Evolutionary conservation across 805 yeast species (phyloP), one percentile per base, ranked within the genome.

Genomic region (Blastobotrys peoriensis): DNA sequence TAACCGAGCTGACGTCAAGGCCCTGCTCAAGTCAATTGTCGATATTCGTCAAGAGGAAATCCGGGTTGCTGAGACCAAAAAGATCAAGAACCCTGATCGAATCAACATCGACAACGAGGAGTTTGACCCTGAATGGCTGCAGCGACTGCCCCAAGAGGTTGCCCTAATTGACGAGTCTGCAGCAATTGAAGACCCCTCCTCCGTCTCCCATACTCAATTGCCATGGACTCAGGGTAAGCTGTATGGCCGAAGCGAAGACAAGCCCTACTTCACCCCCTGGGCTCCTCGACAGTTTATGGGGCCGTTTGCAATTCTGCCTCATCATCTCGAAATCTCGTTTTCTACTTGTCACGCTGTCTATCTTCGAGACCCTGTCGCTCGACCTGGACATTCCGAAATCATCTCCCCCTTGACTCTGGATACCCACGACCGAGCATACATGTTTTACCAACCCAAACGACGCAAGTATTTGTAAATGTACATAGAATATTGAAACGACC

Each of bases 381-480:
- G 97, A 64, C 96, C 97, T 4, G 97, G 96, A 46, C 89, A 86
- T 61, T 84, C 96, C 25, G 98, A 93, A 70, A 95, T 93, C 48
- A 85, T 93, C 51, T 73, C 96, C 45, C 98, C 98, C 44, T 86
- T 83, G 65, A 81, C 82, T 33, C 72, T 78, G 50, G 81, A 80
- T 48, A 78, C 81, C 53, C 97, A 91, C 59, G 93, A 89, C 69
- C 79, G 95, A 64, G 96, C 97, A 34, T 89, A 85, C 73, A 84
- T 88, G 93, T 88, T 82, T 77, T 91, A 91, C 67, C 46, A 53
- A 41, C 49, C 47, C 30, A 58, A 62, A 45, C 58, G 66, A 30
- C 50, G 66, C 43, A 63, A 61, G 65, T 49, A 60, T 43, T 47
- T 59, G 45, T 51, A 40, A 17, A 28, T 39, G 38, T 41, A 46